phyloP scores from a whole-genome alignment of 768 basidiomycete genomes.

The Suillus subalutaceus region DNA sequence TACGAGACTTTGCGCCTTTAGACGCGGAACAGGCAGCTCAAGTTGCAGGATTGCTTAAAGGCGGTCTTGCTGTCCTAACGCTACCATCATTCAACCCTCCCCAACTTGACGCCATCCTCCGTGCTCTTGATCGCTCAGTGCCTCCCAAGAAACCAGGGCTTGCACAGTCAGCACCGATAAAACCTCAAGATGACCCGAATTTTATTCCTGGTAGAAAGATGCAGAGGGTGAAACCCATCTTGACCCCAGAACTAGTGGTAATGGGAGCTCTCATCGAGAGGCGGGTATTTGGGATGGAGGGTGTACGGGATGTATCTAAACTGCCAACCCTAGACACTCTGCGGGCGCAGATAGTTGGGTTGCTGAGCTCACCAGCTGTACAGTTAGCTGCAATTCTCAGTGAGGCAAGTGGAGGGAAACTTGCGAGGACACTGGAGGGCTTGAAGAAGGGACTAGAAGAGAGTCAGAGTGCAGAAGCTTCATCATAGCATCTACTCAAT shows the following conservation, averaged over 20 bases:
- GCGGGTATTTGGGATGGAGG: slow-evolving; percentile 60
- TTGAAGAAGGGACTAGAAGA: slow-evolving; percentile 70
- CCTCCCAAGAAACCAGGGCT: slow-evolving; percentile 61
- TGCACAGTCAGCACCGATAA: slow-evolving; percentile 51
- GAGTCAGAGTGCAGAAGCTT: slow-evolving; percentile 26
- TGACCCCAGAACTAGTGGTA: slow-evolving; percentile 69
- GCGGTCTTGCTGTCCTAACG: slow-evolving; percentile 66
- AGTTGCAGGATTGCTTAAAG: slow-evolving; percentile 60
- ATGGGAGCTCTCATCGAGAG: slow-evolving; percentile 84
- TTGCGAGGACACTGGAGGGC: slow-evolving; percentile 76
- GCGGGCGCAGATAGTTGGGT: slow-evolving; percentile 81
- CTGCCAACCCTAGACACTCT: slow-evolving; percentile 80
- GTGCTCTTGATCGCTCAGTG: slow-evolving; percentile 64
- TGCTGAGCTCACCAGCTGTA: slow-evolving; percentile 74
- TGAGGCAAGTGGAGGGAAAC: slow-evolving; percentile 66
- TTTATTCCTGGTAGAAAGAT: slow-evolving; percentile 69
- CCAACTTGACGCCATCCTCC: slow-evolving; percentile 66
- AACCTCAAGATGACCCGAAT: slow-evolving; percentile 59
- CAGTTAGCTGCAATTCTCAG: slow-evolving; percentile 73
- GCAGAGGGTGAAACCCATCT: slow-evolving; percentile 56
- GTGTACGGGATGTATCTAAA: slow-evolving; percentile 65
- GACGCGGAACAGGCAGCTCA: slow-evolving; percentile 48
- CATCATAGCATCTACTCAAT: slow-evolving; percentile 22
- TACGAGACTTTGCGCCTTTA: slow-evolving; percentile 61
- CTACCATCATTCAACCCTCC: slow-evolving; percentile 73